Percentiles rank a stretch among this genome's conserved stretches.
Conservation (phyloP, 257 asterid species). For the Parsonsia alboflavescens region DNA sequence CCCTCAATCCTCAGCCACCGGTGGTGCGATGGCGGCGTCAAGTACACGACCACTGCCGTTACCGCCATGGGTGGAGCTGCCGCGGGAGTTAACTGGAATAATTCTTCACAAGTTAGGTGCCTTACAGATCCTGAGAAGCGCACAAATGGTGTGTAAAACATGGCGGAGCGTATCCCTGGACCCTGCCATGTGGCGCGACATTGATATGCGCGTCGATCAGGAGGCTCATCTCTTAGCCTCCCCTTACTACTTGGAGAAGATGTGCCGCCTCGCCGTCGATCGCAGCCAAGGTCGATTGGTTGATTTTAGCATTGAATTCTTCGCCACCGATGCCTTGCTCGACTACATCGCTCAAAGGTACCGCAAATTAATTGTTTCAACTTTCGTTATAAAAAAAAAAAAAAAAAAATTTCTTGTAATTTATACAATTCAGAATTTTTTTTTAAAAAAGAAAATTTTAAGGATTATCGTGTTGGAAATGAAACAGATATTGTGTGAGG, state of each 20-base stretch:
- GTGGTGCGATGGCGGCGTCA: background rate
- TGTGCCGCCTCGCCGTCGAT: constrained; percentile 26
- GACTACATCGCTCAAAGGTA: constrained; percentile 28
- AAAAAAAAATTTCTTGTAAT: too few species aligned
- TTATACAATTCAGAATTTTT: background rate
- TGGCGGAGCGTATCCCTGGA: constrained; percentile 10
- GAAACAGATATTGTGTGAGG: too few species aligned
- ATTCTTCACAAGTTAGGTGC: constrained; percentile 38
- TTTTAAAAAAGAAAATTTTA: too few species aligned
- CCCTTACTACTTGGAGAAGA: background rate
- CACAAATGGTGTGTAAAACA: constrained; percentile 37
- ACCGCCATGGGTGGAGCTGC: constrained; percentile 44
- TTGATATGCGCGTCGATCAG: background rate
- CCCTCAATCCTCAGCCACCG: background rate
- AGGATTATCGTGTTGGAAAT: too few species aligned
- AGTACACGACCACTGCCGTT: too few species aligned
- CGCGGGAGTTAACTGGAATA: constrained; percentile 31
- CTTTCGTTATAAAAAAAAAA: too few species aligned
- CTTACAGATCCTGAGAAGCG: constrained; percentile 26
- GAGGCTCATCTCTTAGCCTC: background rate
- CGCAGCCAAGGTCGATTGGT: constrained; percentile 26
- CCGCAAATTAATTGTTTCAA: background rate
- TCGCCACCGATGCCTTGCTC: constrained; percentile 21
- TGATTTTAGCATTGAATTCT: constrained; percentile 18
- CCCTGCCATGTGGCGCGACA: constrained; percentile 13